These are phyloP conservation scores for Piromyces finnis DNA, from an alignment of 192 early-diverging fungal species.

Conservation along the genomic window DNA sequence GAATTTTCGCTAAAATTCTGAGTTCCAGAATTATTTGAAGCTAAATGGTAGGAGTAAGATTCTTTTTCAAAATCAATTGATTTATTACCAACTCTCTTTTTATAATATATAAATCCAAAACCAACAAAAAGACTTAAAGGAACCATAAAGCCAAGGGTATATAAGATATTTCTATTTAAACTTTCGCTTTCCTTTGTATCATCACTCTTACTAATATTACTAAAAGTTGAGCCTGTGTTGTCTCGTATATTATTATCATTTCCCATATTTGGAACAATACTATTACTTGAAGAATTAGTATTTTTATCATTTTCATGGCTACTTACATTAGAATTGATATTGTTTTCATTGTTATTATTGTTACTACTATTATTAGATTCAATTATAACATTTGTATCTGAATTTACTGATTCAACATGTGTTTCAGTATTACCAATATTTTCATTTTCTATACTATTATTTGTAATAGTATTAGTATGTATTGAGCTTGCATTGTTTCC, in stretches of 20 bases:
- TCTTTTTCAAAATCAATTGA: neutral
- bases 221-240: too few relatives aligned
- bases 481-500: too few relatives aligned
- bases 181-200: neutral
- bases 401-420: too few relatives aligned
- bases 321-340: too few relatives aligned
- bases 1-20: neutral
- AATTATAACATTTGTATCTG: too few relatives aligned
- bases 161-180: neutral
- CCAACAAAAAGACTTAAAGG: neutral
- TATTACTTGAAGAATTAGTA: too few relatives aligned
- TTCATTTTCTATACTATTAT: too few relatives aligned
- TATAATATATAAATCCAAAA: neutral
- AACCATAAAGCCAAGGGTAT: neutral
- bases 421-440: neutral
- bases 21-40: neutral
- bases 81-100: neutral
- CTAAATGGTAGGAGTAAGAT: neutral
- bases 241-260: too few relatives aligned
- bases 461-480: too few relatives aligned
- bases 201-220: neutral
- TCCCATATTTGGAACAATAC: too few relatives aligned
- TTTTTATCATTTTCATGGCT: too few relatives aligned
- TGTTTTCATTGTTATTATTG: neutral
- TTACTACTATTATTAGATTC: neutral